Conservation (phyloP, 2,329 filamentous ascomycete genomes). For the Herpotrichia juniperi region DNA sequence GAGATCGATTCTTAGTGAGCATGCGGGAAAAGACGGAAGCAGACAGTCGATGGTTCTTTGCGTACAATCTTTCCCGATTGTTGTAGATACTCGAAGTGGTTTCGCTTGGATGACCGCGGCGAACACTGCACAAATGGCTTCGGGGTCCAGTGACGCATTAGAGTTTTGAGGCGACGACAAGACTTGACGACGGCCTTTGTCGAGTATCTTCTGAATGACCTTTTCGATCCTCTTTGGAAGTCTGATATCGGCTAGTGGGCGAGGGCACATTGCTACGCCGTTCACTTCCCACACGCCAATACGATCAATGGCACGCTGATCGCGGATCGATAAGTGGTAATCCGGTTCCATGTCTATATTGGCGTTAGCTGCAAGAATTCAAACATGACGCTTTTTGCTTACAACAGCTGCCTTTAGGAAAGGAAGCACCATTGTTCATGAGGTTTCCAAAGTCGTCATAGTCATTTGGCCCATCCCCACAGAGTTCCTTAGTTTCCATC, state of each 20-base stretch:
- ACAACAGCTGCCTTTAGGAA: neutral
- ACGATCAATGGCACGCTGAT: neutral
- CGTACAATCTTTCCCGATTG: neutral
- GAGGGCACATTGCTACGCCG: neutral
- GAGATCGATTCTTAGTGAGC: neutral
- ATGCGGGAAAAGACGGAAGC: neutral
- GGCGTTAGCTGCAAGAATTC: neutral
- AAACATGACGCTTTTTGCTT: neutral
- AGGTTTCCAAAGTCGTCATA: neutral
- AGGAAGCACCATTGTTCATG: neutral
- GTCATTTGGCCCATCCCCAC: neutral
- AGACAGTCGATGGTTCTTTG: neutral
- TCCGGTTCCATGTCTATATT: neutral
- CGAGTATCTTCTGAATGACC: neutral
- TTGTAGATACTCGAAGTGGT: neutral
- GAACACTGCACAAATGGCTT: neutral
- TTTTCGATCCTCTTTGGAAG: neutral
- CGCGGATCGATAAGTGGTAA: neutral
- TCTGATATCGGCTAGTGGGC: neutral
- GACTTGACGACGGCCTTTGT: neutral
- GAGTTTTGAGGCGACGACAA: neutral
- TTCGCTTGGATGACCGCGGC: neutral
- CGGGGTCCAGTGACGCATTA: neutral
- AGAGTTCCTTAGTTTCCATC: too few relatives aligned
- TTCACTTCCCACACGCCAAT: neutral